Percentiles rank a stretch among this genome's conserved stretches.
Evolutionary conservation across 345 rosid species (phyloP).

Genomic region (Syzygium grande): DNA sequence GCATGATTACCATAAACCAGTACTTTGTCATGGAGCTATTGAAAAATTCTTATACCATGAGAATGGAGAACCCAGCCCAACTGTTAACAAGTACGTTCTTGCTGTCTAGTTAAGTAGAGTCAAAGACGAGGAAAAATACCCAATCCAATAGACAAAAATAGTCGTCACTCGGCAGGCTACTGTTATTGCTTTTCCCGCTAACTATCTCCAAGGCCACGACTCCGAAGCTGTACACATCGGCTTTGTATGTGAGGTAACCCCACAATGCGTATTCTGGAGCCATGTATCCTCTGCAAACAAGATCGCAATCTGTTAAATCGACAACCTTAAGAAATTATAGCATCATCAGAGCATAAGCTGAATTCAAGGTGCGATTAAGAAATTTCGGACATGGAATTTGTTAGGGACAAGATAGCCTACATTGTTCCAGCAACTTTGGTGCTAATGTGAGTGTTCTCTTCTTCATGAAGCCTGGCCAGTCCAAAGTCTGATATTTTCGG

Average conservation of each 20-base stretch:
- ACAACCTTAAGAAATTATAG: not conserved
- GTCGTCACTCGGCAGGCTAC: conserved; percentile 2
- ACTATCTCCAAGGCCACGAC: conserved; percentile 28
- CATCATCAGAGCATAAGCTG: not conserved
- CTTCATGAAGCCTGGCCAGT: conserved; percentile 42
- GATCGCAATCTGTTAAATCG: not conserved
- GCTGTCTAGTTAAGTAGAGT: not conserved
- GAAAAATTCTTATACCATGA: not conserved
- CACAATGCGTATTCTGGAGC: conserved; percentile 39
- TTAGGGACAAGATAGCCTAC: conserved; percentile 17
- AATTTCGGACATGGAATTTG: not conserved
- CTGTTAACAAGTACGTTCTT: not conserved
- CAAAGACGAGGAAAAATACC: conserved; percentile 1
- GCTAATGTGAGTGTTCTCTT: conserved; percentile 43
- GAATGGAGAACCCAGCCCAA: not conserved
- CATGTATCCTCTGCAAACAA: conserved; percentile 29
- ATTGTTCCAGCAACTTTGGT: conserved; percentile 63
- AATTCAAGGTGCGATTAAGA: not conserved
- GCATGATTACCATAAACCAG: not conserved
- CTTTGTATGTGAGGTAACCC: conserved; percentile 28
- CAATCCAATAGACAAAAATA: conserved; percentile 25
- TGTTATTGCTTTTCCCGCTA: conserved; percentile 19
- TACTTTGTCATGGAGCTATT: not conserved
- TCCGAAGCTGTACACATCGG: conserved; percentile 36
- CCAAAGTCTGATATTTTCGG: conserved; percentile 69